Percentiles rank a stretch among this genome's conserved stretches.
Conservation (phyloP, 441 rosid genomes). For the Croton setiger region DNA sequence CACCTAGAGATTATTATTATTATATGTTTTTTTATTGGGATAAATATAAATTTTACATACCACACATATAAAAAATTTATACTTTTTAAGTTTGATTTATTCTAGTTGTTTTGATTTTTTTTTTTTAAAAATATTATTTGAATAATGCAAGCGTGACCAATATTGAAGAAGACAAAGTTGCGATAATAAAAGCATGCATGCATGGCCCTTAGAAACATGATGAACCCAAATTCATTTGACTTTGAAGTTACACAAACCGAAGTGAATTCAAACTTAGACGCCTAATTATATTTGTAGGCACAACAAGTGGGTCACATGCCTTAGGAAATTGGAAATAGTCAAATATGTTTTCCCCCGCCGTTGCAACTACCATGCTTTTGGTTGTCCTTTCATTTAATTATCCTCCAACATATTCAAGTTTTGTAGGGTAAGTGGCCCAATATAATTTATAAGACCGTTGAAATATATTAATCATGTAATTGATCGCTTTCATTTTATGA, state of each 20-base stretch:
- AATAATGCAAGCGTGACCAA: not conserved
- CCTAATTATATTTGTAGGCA: slow-evolving; percentile 1
- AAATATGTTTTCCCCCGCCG: not conserved
- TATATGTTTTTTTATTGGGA: no score
- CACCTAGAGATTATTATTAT: no score
- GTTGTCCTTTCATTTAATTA: not conserved
- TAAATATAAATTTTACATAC: no score
- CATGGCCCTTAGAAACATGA: not conserved
- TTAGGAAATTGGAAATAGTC: not conserved
- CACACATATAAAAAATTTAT: not conserved
- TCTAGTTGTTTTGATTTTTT: not conserved
- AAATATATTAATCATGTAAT: no score
- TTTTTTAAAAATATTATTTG: not conserved
- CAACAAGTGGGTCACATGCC: slow-evolving; percentile 14
- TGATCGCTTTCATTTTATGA: no score
- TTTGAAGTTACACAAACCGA: not conserved
- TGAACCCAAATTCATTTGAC: not conserved
- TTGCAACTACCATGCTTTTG: slow-evolving; percentile 17
- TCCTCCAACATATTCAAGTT: not conserved
- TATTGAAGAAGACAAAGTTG: not conserved
- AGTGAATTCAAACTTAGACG: not conserved
- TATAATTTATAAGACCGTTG: not conserved
- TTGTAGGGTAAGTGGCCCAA: not conserved
- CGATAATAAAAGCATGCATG: not conserved
- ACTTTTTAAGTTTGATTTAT: not conserved